phyloP scores from a whole-genome alignment of 495 filamentous ascomycete species.

The Beverwykella pulmonaria region DNA sequence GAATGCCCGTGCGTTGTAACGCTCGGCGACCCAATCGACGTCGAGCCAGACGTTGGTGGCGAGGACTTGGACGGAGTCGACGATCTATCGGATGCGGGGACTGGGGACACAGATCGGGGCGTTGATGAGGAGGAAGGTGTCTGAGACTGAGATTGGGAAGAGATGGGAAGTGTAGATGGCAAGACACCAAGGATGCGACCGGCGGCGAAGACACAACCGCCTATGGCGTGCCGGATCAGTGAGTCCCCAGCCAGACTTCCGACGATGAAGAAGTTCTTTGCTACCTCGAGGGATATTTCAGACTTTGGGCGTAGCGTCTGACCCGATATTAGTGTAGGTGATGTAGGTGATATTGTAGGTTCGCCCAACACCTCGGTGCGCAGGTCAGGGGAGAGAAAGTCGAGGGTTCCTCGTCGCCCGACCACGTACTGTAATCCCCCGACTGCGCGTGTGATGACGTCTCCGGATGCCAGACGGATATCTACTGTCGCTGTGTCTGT shows the following conservation, averaged over 20 bases:
- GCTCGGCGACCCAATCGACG: neutral
- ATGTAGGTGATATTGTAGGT: slow-evolving; percentile 23
- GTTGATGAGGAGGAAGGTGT: slow-evolving; percentile 4
- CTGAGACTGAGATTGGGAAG: neutral
- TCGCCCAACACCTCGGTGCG: slow-evolving; percentile 55
- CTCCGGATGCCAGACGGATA: slow-evolving; percentile 54
- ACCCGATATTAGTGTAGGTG: slow-evolving; percentile 51
- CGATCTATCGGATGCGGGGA: neutral
- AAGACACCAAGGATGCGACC: slow-evolving; percentile 53
- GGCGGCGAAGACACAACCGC: slow-evolving; percentile 62
- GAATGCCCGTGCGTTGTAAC: slow-evolving; percentile 34
- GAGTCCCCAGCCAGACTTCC: slow-evolving; percentile 69
- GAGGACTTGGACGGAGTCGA: neutral
- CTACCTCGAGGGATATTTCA: slow-evolving; percentile 58
- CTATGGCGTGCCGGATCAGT: slow-evolving; percentile 65
- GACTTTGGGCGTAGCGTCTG: slow-evolving; percentile 61
- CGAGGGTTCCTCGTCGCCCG: slow-evolving; percentile 61
- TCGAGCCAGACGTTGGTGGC: neutral
- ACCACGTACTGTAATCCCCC: slow-evolving; percentile 62
- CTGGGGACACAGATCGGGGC: neutral
- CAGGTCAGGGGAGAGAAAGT: slow-evolving; percentile 57
- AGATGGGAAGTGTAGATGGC: neutral
- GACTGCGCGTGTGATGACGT: slow-evolving; percentile 51
- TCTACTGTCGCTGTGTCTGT: slow-evolving; percentile 45
- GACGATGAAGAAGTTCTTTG: slow-evolving; percentile 60